Percentiles rank a stretch among this genome's conserved stretches.
Conservation (phyloP, 257 asterid species). For the Rehmannia glutinosa region DNA sequence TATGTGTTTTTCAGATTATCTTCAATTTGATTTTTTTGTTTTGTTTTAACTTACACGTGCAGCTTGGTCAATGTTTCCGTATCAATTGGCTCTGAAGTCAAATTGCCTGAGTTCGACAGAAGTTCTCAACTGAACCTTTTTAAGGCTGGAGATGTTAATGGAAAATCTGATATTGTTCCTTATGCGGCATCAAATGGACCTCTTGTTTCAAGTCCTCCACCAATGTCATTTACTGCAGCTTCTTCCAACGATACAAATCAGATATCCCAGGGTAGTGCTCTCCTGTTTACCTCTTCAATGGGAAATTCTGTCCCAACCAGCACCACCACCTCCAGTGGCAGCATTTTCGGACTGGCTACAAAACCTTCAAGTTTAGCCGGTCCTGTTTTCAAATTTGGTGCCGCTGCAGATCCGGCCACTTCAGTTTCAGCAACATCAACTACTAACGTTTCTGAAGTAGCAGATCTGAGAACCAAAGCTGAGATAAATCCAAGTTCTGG, state of each 20-base stretch:
- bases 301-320: constrained; percentile 21
- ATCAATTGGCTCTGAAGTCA: constrained; percentile 22
- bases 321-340: constrained; percentile 26
- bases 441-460: constrained; percentile 22
- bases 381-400: constrained; percentile 35
- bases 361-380: constrained; percentile 24
- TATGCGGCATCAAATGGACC: constrained; percentile 36
- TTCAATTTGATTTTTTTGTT: not conserved
- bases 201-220: constrained; percentile 23
- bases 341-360: constrained; percentile 29
- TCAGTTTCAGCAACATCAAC: constrained; percentile 34
- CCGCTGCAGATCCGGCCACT: constrained; percentile 27
- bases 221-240: constrained; percentile 26
- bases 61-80: constrained; percentile 35
- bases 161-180: constrained; percentile 26
- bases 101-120: constrained; percentile 28
- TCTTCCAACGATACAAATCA: constrained; percentile 29
- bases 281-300: constrained; percentile 28
- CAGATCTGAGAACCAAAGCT: constrained; percentile 14
- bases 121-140: constrained; percentile 17
- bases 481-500: constrained; percentile 31
- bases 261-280: constrained; percentile 27
- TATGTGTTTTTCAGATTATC: not conserved
- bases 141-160: constrained; percentile 39
- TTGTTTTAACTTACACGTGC: constrained; percentile 24